Evolutionary conservation across 2,329 filamentous ascomycete species (phyloP).

Genomic region (Beauveria varroae): DNA sequence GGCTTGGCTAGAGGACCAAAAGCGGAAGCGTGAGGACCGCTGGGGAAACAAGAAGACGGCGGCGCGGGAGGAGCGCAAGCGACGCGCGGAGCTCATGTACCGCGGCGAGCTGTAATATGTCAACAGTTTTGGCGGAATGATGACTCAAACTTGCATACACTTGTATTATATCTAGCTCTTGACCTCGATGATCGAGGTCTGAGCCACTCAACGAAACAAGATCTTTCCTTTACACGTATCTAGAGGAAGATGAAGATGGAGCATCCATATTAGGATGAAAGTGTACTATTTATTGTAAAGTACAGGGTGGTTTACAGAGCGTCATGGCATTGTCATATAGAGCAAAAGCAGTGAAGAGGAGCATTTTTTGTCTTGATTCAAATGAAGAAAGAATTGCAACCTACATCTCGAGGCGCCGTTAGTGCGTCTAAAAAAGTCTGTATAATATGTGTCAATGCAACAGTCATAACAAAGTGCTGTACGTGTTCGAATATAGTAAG

Average conservation of each 20-base stretch:
- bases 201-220: not conserved
- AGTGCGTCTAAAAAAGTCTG: no score
- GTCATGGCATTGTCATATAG: conserved; percentile 9
- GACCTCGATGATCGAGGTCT: not conserved
- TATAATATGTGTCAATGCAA: no score
- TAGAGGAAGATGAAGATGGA: not conserved
- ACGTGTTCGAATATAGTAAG: no score
- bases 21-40: conserved; percentile 41
- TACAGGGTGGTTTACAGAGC: not conserved
- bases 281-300: conserved; percentile 9
- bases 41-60: conserved; percentile 50
- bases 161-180: conserved; percentile 3
- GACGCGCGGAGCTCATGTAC: conserved; percentile 45
- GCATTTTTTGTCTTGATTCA: no score
- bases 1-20: conserved; percentile 34
- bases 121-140: not conserved
- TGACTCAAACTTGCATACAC: not conserved
- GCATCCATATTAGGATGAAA: not conserved
- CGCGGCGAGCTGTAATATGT: conserved; percentile 39
- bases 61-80: conserved; percentile 48
- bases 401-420: no score
- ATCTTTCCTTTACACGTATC: not conserved
- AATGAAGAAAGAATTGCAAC: no score
- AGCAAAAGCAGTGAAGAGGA: not conserved
- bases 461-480: no score